phyloP scores from a whole-genome alignment of 2,329 filamentous ascomycete species.

The Botryotinia globosa region DNA sequence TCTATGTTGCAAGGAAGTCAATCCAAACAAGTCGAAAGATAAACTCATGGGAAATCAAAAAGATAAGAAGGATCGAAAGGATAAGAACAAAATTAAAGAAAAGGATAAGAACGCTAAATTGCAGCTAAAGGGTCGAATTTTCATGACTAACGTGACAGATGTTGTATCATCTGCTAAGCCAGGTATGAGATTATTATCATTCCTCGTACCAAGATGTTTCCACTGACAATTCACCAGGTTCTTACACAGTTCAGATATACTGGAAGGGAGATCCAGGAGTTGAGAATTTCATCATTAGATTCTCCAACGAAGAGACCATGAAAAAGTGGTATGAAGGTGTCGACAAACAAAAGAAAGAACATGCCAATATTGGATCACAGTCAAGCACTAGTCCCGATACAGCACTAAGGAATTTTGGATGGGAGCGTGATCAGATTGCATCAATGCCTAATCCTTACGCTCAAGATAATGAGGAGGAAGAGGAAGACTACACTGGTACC shows the following conservation, averaged over 20 bases:
- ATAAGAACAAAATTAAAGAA: constrained; percentile 72
- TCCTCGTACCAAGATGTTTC: background rate
- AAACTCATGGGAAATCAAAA: constrained; percentile 66
- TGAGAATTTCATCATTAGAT: constrained; percentile 94
- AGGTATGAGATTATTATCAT: constrained; percentile 53
- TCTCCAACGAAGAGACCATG: constrained; percentile 86
- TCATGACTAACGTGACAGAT: constrained; percentile 98
- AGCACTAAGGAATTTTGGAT: constrained; percentile 67
- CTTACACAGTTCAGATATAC: constrained; percentile 94
- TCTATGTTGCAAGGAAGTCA: constrained; percentile 93
- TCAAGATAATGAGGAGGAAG: constrained; percentile 61
- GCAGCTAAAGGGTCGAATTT: constrained; percentile 94
- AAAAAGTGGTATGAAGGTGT: constrained; percentile 86
- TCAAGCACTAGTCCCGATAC: constrained; percentile 45
- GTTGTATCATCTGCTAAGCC: constrained; percentile 84
- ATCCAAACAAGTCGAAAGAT: constrained; percentile 74
- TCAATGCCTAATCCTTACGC: constrained; percentile 80
- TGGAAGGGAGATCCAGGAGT: constrained; percentile 97
- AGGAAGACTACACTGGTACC: constrained; percentile 46
- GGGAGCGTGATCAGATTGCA: constrained; percentile 65
- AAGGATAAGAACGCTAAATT: constrained; percentile 68
- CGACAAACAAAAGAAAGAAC: constrained; percentile 69
- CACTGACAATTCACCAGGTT: constrained; percentile 55
- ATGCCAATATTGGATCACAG: constrained; percentile 49
- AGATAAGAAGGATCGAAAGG: constrained; percentile 71